Conservation (phyloP, 2,329 filamentous ascomycete genomes). For the Epicoccum sorghinum region DNA sequence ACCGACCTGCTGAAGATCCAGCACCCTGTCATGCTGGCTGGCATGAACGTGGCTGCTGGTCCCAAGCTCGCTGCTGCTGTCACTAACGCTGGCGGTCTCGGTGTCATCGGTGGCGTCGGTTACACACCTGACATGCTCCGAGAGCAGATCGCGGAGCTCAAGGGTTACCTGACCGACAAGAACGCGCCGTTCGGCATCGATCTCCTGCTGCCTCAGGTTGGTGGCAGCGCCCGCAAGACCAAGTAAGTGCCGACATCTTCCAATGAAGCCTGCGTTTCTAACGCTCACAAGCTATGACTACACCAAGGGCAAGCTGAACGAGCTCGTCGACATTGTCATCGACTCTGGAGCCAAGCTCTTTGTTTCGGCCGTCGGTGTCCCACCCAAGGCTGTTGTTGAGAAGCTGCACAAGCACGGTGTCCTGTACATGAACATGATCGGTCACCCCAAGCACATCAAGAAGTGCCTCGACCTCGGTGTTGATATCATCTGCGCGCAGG, state of each 20-base stretch:
- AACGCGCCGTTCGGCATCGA: slow-evolving; percentile 95
- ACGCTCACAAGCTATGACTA: slow-evolving; percentile 82
- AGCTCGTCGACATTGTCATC: slow-evolving; percentile 91
- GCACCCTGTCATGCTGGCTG: slow-evolving; percentile 92
- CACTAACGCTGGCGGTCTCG: slow-evolving; percentile 93
- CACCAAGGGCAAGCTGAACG: slow-evolving; percentile 96
- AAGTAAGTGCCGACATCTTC: slow-evolving; percentile 61
- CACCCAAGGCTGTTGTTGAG: slow-evolving; percentile 86
- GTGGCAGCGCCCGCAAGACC: slow-evolving; percentile 91
- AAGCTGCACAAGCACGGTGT: slow-evolving; percentile 85
- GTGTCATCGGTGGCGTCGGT: slow-evolving; percentile 92
- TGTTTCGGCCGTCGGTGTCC: slow-evolving; percentile 94
- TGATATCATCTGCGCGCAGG: slow-evolving; percentile 98
- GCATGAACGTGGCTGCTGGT: slow-evolving; percentile 98
- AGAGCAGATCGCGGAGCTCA: slow-evolving; percentile 94
- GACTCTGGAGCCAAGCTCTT: slow-evolving; percentile 90
- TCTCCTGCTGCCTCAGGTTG: slow-evolving; percentile 90
- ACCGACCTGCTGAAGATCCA: slow-evolving; percentile 98
- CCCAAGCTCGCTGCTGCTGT: slow-evolving; percentile 96
- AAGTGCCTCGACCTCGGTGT: slow-evolving; percentile 89
- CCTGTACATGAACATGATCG: slow-evolving; percentile 99
- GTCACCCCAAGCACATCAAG: slow-evolving; percentile 97
- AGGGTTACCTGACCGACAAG: slow-evolving; percentile 85
- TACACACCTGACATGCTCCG: slow-evolving; percentile 98
- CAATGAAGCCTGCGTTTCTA: neutral